phyloP scores from a whole-genome alignment of 2,329 filamentous ascomycete species.

The Cadophora malorum region DNA sequence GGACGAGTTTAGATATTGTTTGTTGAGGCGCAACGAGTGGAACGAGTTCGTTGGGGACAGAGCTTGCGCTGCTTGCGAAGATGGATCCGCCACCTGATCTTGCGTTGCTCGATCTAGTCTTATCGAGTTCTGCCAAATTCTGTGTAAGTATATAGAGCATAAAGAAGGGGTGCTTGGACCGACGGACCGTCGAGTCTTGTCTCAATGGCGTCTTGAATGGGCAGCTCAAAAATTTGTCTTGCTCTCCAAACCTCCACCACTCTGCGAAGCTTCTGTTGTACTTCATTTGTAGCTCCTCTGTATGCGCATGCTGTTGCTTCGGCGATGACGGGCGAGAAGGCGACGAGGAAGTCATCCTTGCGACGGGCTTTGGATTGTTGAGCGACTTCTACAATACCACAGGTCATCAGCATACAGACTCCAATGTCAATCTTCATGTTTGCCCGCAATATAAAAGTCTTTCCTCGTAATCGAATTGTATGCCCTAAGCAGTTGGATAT shows the following conservation, averaged over 20 bases:
- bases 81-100: constrained; percentile 68
- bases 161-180: neutral
- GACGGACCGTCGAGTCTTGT: constrained; percentile 74
- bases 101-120: constrained; percentile 59
- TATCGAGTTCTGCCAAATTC: constrained; percentile 62
- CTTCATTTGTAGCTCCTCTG: constrained; percentile 83
- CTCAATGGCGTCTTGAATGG: constrained; percentile 84
- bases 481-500: neutral
- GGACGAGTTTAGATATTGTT: constrained; percentile 73
- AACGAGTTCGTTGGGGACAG: constrained; percentile 77
- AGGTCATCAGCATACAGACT: constrained; percentile 33
- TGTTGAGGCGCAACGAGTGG: constrained; percentile 78
- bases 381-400: constrained; percentile 73
- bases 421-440: constrained; percentile 25
- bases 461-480: neutral
- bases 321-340: constrained; percentile 89
- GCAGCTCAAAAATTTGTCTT: constrained; percentile 79
- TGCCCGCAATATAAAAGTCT: neutral
- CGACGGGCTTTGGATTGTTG: constrained; percentile 94
- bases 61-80: constrained; percentile 64
- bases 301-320: constrained; percentile 93
- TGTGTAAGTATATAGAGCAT: constrained; percentile 24
- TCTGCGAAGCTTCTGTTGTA: constrained; percentile 85
- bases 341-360: constrained; percentile 90
- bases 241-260: constrained; percentile 96